Base-by-base conservation (phyloP, 1,139 yeast species). In the Geotrichum cucujoidarum region DNA sequence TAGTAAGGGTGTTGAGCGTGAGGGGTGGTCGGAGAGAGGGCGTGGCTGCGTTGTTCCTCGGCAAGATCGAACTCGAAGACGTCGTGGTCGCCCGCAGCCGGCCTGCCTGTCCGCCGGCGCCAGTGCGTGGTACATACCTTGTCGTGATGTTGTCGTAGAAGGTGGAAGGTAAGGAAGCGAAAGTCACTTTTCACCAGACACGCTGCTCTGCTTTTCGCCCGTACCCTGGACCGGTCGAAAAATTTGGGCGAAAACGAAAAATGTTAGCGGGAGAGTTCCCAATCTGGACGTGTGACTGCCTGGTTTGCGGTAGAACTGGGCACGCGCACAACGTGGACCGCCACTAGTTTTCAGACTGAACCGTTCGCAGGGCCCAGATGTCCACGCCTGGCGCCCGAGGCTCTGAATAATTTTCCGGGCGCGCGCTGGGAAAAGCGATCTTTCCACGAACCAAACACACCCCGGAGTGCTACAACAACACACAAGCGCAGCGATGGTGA, bases 401-500 rank as follows among this genome's bases (percentile, higher is more conserved):
- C 27, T 6, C 8, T 24, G 27, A 24, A 24, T 6, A 24, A 24
- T 24, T 24, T 24, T 10, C 10, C 10, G 27, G n/a, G n/a, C n/a
- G n/a, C n/a, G n/a, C n/a, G n/a, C n/a, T n/a, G n/a, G n/a, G n/a
- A 6, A 24, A 24, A 24, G 10, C 27, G 27, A 24, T 41, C 31
- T 41, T 32, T 30, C 25, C 43, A 41, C 40, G 44, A 24, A 45
- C 43, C 31, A 36, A 32, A 33, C 33, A 50, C 45, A 43, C 47
- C 86, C 96, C 96, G 96, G 96, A 88, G 96, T 88, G 95, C 78
- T 65, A 61, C 60, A 59, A 56, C 51, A 57, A 57, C 52, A 69
- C 56, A 62, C 57, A 60, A 67, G 72, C 95, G 79, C 95, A 88
- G 95, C 83, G 96, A 88, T 88, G 96, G 95, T 86, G 83, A 77